A percentile compares a stretch with the other conserved stretches of the same genome.
phyloP scores from a whole-genome alignment of 176 grass and related monocot genomes.

The Neostapfia colusana region DNA sequence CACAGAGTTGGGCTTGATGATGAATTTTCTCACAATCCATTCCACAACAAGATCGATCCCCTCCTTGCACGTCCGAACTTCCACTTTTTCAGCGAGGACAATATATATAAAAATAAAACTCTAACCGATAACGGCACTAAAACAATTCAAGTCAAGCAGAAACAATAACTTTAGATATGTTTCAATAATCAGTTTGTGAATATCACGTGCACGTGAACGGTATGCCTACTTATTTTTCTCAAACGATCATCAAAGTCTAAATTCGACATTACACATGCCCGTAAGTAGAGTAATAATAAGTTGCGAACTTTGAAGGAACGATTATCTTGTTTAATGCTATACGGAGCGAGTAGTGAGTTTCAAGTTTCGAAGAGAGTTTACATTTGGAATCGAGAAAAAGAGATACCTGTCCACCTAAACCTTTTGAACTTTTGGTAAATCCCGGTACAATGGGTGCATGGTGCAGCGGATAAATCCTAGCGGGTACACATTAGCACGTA shows the following conservation, averaged over 20 bases:
- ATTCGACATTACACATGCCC: too few species aligned
- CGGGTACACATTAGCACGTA: not conserved
- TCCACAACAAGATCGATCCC: too few species aligned
- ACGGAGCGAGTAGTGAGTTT: not conserved
- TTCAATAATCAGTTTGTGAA: not conserved
- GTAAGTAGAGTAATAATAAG: not conserved
- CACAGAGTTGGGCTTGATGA: too few species aligned
- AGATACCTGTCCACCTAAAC: not conserved
- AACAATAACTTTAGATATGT: too few species aligned
- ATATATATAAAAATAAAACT: too few species aligned
- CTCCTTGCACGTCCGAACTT: too few species aligned
- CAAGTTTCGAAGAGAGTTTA: not conserved
- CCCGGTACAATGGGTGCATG: too few species aligned
- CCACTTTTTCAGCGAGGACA: too few species aligned
- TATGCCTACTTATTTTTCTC: not conserved
- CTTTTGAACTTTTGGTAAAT: not conserved
- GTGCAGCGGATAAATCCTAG: not conserved
- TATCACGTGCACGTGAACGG: too few species aligned
- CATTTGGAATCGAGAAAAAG: not conserved
- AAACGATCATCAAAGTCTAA: not conserved
- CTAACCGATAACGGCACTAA: too few species aligned
- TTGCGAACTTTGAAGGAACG: not conserved
- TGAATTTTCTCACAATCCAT: too few species aligned
- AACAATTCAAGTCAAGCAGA: too few species aligned
- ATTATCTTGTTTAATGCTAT: not conserved